Base-by-base conservation (phyloP, 768 basidiomycete species). In the Suillus tomentosus region DNA sequence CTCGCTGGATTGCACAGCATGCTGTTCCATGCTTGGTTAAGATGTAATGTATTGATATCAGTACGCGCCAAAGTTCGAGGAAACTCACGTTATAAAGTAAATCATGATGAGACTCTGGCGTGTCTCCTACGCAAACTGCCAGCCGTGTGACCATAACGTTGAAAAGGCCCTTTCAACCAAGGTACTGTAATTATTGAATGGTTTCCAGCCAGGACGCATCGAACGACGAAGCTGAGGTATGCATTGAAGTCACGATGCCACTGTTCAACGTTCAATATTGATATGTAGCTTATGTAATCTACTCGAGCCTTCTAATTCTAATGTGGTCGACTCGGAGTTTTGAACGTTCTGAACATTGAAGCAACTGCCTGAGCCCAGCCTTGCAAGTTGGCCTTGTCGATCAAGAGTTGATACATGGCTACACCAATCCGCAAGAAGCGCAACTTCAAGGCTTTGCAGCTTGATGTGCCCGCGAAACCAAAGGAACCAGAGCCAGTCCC, bases 401-500 rank as follows among this genome's bases (percentile, higher is more conserved):
- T 48, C 48, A 57, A 58, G 65, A 65, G 27, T 22, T 5, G 39
- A 67, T 58, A 19, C 36, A 83, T 83, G 81, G 75, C 80, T 45
- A 84, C 85, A 45, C 87, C 89, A 61, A 85, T 93, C 66, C 90
- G 93, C 77, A 93, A 94, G 84, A 95, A 95, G 76, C 88, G 94
- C 66, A 95, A 95, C 75, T 94, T 94, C 85, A 95, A 94, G 78
- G 87, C 84, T 45, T 85, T 95, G 10, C 87, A 89, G 79, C 87
- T 95, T 73, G 82, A 85, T 68, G 87, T 89, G 54, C 74, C 82
- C 24, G 68, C 79, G 47, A 64, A 73, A n/a, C 73, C 82, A 2
- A 73, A 80, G 5, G 77, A 82, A 60, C 71, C 76, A 36, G 77
- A 79, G 61, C 80, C 80, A 61, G 76, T 84, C 57, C 77, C 85